Base-by-base conservation (phyloP, 139 green algal species). In the Tetradesmus lagerheimii region DNA sequence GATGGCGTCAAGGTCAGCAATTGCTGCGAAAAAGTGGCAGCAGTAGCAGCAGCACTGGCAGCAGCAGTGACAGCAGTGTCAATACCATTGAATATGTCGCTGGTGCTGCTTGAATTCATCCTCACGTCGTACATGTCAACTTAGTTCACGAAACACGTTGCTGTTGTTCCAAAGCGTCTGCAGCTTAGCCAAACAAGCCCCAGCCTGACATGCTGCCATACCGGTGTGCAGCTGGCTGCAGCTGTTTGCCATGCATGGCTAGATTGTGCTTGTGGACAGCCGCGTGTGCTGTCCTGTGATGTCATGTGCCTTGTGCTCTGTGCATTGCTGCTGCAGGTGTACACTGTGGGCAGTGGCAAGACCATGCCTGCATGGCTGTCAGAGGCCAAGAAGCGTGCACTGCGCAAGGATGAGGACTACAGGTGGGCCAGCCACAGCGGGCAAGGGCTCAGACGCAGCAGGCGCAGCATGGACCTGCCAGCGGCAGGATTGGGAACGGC, bases 1-100 rank as follows among this genome's bases (percentile, higher is more conserved):
- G 98, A 99, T 93, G 98, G 98, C 53, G 97, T 99, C 62, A 99
- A 99, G 93, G 97, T 99, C 14, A 27, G 47, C 67, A 35, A 39
- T 2, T 6, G 66, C 64, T 45, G 15, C 4, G 34, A 4, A 31
- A 5, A n/a, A 15, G 6, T 64, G n/a, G 38, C 84, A 45, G 76
- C 39, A 35, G 27, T 27, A 31, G 66, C n/a, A 81, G 41, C 41
- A 47, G 39, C 79, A 81, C 39, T 81, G 84, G 4, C 78, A 81
- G 71, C 45, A 34, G 45, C 67, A 76, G 37, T 29, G 39, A 23
- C 57, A 71, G 57, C 57, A 57, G n/a, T n/a, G n/a, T n/a, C n/a
- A n/a, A n/a, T n/a, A n/a, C n/a, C n/a, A n/a, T 20, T 4, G 18
- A 29, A 43, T 9, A 83, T 83, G 35, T 6, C 23, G 18, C 76